Base-by-base conservation (phyloP, 2,329 filamentous ascomycete genomes). In the Malbranchea cinnamomea region DNA sequence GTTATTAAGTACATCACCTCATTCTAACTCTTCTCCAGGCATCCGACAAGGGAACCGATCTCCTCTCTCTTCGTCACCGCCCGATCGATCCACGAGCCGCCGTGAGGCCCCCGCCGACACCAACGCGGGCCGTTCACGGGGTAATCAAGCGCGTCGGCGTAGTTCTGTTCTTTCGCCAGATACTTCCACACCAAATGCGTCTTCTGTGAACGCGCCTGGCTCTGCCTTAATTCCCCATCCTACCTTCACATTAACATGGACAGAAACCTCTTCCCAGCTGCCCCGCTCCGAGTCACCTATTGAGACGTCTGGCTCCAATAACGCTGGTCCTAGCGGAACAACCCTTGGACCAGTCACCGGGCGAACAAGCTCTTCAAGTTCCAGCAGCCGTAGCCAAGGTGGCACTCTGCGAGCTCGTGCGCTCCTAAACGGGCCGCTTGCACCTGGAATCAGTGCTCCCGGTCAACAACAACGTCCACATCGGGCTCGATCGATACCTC, bases 131-230 rank as follows among this genome's bases (percentile, higher is more conserved):
- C 53, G 45, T 22, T 30, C 32, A n/a, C 38, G 43, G 22, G 19
- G 37, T 26, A 34, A 33, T 13, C 50, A 49, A 23, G 48, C 53
- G 12, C 48, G 54, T 24, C 54, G 56, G 20, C 52, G 52, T 28
- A 47, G 45, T 13, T 57, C 59, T 22, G 46, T 60, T 26, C 45
- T 61, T 20, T 41, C 58, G 17, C 57, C 56, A 23, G 46, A 42
- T 25, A 44, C 41, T 31, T 19, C 22, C 7, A 36, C 16, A 39
- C 40, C 17, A 23, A 38, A 17, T 18, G 19, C n/a, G 8, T 15
- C 15, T 8, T 24, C 32, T 8, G 13, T 19, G 4, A 43, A 37
- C 31, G 36, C 37, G 36, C 39, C 47, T 28, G 32, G 34, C 20
- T 41, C 39, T 23, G 32, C 42, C 24, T 38, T 41, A 37, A 41